Evolutionary conservation across 1,284 basidiomycete genomes (phyloP).

Genomic region (Boletellus dicymbophilus): DNA sequence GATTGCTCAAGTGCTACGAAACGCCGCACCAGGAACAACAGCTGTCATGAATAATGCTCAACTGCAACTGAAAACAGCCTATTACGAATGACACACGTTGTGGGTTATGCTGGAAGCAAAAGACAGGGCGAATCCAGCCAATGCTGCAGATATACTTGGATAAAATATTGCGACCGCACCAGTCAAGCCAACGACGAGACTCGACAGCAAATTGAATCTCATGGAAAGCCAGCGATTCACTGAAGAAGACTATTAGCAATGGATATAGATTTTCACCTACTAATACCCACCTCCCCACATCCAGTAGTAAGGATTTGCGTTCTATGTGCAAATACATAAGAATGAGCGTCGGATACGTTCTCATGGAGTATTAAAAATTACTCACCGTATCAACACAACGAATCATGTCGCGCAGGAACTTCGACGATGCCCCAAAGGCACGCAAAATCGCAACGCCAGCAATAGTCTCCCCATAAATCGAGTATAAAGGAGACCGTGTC

Average conservation of each 20-base stretch:
- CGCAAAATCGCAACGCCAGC: slow-evolving; percentile 87
- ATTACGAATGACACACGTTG: slow-evolving; percentile 54
- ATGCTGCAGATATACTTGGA: slow-evolving; percentile 72
- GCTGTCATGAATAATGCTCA: slow-evolving; percentile 37
- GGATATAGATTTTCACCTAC: neutral
- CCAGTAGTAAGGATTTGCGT: slow-evolving; percentile 82
- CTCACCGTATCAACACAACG: slow-evolving; percentile 79
- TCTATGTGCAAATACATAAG: slow-evolving; percentile 41
- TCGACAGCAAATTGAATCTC: slow-evolving; percentile 83
- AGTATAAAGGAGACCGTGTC: slow-evolving; percentile 89
- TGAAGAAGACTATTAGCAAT: slow-evolving; percentile 26
- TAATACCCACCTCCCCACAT: slow-evolving; percentile 67
- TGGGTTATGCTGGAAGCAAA: slow-evolving; percentile 78
- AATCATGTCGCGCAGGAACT: slow-evolving; percentile 87
- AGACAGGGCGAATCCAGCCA: slow-evolving; percentile 83
- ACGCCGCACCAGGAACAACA: slow-evolving; percentile 60
- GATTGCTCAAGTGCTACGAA: slow-evolving; percentile 90
- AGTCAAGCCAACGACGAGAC: slow-evolving; percentile 71
- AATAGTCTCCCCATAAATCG: slow-evolving; percentile 90
- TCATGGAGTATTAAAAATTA: slow-evolving; percentile 14
- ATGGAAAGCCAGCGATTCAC: slow-evolving; percentile 82
- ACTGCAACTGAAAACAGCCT: slow-evolving; percentile 17
- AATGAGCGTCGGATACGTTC: neutral
- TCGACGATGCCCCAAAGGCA: slow-evolving; percentile 86
- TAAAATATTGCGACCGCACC: slow-evolving; percentile 69